Percentiles rank a stretch among this genome's conserved stretches.
Conservation (phyloP, 345 rosid genomes). For the Melastoma malabathricum region DNA sequence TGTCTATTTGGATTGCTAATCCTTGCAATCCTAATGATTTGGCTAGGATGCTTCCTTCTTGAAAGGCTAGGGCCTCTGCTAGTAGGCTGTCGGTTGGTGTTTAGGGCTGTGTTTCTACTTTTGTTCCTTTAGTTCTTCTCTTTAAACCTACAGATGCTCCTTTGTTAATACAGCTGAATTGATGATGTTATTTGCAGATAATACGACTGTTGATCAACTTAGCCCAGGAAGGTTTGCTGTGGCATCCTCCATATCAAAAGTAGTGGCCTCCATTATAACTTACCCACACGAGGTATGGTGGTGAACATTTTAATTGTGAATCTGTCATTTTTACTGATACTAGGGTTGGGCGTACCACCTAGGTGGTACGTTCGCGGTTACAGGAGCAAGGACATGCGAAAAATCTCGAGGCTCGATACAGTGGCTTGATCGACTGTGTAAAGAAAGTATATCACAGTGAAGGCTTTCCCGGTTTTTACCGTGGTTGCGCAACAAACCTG, state of each 20-base stretch:
- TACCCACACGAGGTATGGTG: constrained; percentile 82
- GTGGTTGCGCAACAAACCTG: constrained; percentile 88
- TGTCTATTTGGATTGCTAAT: too few relatives aligned
- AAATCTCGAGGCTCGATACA: constrained; percentile 22
- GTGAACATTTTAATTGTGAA: not conserved
- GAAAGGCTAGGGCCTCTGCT: too few relatives aligned
- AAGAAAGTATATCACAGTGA: constrained; percentile 61
- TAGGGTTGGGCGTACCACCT: too few relatives aligned
- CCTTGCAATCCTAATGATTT: too few relatives aligned
- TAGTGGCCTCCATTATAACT: constrained; percentile 66
- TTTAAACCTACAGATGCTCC: too few relatives aligned
- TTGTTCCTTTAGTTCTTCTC: too few relatives aligned
- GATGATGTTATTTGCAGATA: constrained; percentile 25
- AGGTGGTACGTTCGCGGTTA: constrained; percentile 83
- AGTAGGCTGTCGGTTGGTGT: too few relatives aligned
- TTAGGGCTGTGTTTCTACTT: too few relatives aligned
- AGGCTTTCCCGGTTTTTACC: constrained; percentile 67
- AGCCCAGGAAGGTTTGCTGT: constrained; percentile 51
- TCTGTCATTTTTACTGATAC: not conserved
- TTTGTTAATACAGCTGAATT: too few relatives aligned
- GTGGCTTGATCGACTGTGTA: constrained; percentile 61
- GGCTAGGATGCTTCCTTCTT: too few relatives aligned
- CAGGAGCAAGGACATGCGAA: constrained; percentile 86
- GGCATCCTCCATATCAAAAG: constrained; percentile 74
- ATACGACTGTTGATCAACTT: constrained; percentile 44